These are phyloP conservation scores for Elsinoe perseae DNA, from an alignment of 2,329 filamentous ascomycete genomes.

Conservation along the genomic window DNA sequence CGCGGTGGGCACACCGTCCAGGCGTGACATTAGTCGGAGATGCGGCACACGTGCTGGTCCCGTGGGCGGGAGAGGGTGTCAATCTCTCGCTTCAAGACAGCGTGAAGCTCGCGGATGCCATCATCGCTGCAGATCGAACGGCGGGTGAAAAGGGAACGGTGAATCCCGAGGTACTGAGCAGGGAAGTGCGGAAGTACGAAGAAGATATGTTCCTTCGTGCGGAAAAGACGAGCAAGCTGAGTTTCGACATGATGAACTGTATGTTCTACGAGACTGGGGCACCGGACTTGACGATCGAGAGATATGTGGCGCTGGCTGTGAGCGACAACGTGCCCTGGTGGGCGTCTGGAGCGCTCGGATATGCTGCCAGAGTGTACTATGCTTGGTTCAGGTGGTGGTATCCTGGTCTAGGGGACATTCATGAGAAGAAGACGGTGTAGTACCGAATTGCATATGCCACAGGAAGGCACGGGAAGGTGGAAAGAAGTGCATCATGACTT, in stretches of 20 bases:
- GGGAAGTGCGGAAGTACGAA: conserved; percentile 31
- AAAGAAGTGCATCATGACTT: background rate
- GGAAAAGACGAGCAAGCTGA: conserved; percentile 29
- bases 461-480: background rate
- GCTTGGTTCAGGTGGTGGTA: conserved; percentile 17
- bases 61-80: conserved; percentile 31
- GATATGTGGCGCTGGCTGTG: conserved; percentile 24
- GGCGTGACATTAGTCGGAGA: conserved; percentile 37
- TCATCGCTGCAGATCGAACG: conserved; percentile 24
- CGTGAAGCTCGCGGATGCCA: conserved; percentile 30
- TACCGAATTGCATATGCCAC: background rate
- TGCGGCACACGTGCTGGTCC: conserved; percentile 36
- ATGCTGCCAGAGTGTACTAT: conserved; percentile 26
- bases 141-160: conserved; percentile 6
- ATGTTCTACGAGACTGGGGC: conserved; percentile 44
- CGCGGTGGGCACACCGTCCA: conserved; percentile 30
- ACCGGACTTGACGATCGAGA: conserved; percentile 39
- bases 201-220: conserved; percentile 33
- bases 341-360: conserved; percentile 20
- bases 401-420: conserved; percentile 2
- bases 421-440: background rate
- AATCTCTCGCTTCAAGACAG: conserved; percentile 33
- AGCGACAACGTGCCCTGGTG: conserved; percentile 21
- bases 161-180: background rate
- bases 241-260: conserved; percentile 39